Evolutionary conservation across 129 eudicot species (phyloP), one percentile per base, ranked within the genome.

Genomic region (Centaurea solstitialis): DNA sequence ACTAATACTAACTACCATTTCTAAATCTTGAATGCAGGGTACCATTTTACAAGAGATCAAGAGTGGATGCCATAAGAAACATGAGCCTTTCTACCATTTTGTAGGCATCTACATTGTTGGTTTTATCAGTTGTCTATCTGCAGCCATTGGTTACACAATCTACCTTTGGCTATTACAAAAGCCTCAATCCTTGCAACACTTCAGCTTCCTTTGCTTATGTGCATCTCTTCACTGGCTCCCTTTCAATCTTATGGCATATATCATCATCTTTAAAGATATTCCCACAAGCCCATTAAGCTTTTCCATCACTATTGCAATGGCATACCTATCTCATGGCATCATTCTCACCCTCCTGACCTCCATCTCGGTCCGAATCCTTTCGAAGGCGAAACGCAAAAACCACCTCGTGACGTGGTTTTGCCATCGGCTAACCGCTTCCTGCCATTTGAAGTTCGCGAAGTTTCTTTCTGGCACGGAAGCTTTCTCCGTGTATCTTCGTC

Each of bases 381-480:
- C 84, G 11, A 77, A 76, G 18, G 22, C 30, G 17, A 77, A 78
- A 75, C 84, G 69, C 2, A 85, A 17, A 50, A 64, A 47, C 59
- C 86, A 84, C 67, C 10, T 61, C 0, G 61, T 77, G 3, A 80
- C 66, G 35, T 87, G 87, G 88, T 20, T 87, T 35, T 77, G 81
- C 22, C 83, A 84, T 62, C 84, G 81, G 6, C 33, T 87, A 62
- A 80, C 13, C 5, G 75, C 81, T 68, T 77, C 88, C 18, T 69
- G 80, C 47, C 90, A 87, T 77, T 30, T 84, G 50, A 87, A 77
- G 38, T 84, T 87, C 12, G 81, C 84, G 38, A 87, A 80, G 78
- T 80, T 84, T 18, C 88, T 87, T 35, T 80, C 88, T 5, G 90
- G 87, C 17, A 87, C 90, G 4, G 90, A 87, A 81, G 90, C 88